Conservation (phyloP, 208 protist species). For the Leishmania turanica region DNA sequence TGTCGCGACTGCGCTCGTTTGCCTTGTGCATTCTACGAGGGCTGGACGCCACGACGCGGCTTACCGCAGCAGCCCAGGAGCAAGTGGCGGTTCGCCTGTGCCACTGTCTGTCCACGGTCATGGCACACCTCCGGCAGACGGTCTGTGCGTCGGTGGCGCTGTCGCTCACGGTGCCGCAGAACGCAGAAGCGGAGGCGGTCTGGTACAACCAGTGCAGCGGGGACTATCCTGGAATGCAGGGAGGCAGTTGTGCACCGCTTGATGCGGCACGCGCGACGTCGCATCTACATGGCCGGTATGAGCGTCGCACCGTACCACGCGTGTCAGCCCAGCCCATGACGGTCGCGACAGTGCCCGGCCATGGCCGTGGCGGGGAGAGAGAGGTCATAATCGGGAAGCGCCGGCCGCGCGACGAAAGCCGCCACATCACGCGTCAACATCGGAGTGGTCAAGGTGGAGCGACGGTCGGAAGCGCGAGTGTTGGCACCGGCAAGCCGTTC, state of each 20-base stretch:
- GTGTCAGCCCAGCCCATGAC: not conserved
- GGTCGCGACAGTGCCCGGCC: not conserved
- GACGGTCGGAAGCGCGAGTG: not conserved
- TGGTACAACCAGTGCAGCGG: not conserved
- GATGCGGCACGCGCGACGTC: not conserved
- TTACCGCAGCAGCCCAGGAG: constrained; percentile 83
- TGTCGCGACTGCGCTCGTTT: constrained; percentile 50
- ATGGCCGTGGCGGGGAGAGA: not conserved
- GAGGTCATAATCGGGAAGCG: constrained; percentile 12
- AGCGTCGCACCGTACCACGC: not conserved
- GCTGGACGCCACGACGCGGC: constrained; percentile 46
- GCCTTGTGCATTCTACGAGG: constrained; percentile 46
- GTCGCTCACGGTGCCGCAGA: not conserved
- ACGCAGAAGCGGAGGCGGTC: not conserved
- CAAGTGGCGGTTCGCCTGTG: constrained; percentile 63
- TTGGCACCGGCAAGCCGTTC: constrained; percentile 14
- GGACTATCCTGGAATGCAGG: constrained; percentile 2
- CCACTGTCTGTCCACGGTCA: constrained; percentile 65
- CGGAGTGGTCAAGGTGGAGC: not conserved
- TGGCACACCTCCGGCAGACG: constrained; percentile 46
- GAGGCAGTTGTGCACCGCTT: not conserved
- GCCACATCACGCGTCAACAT: not conserved
- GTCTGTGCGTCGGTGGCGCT: constrained; percentile 10
- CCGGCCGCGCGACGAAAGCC: constrained; percentile 14
- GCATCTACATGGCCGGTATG: not conserved